Evolutionary conservation across 1,284 basidiomycete species (phyloP).

Genomic region (Ustilago nuda): DNA sequence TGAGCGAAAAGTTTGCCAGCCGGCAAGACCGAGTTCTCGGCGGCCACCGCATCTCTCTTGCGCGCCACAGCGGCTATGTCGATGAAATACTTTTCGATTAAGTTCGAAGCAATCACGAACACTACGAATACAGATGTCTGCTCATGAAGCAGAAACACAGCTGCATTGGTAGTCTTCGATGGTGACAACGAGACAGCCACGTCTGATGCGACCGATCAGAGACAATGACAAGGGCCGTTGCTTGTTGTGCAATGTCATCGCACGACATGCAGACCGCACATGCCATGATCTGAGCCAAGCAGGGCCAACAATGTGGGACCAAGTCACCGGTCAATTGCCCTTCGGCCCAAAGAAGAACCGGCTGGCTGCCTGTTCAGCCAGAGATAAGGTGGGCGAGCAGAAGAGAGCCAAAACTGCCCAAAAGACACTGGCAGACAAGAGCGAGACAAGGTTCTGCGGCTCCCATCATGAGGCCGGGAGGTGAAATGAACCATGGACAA

Average conservation of each 20-base stretch:
- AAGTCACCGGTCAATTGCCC: constrained; percentile 16
- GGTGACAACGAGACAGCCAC: background rate
- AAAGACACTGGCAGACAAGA: background rate
- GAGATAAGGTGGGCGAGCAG: background rate
- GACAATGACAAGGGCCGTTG: background rate
- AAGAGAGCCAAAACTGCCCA: background rate
- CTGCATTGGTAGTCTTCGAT: background rate
- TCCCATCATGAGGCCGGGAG: background rate
- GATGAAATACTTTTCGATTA: background rate
- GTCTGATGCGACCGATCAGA: background rate
- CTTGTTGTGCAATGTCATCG: background rate
- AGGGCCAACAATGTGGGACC: background rate
- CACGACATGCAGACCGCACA: background rate
- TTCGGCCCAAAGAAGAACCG: constrained; percentile 21
- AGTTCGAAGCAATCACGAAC: background rate
- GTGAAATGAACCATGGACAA: constrained; percentile 3
- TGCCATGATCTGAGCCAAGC: background rate
- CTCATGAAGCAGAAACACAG: background rate
- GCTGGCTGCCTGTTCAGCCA: constrained; percentile 1
- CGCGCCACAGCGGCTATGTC: constrained; percentile 21
- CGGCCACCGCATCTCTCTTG: constrained; percentile 13
- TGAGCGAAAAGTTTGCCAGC: constrained; percentile 23
- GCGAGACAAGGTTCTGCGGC: constrained; percentile 22
- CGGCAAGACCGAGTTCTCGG: background rate
- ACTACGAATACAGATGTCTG: background rate